These are phyloP conservation scores for Catunica adiposa DNA, from an alignment of 2,329 filamentous ascomycete species.

Conservation along the genomic window DNA sequence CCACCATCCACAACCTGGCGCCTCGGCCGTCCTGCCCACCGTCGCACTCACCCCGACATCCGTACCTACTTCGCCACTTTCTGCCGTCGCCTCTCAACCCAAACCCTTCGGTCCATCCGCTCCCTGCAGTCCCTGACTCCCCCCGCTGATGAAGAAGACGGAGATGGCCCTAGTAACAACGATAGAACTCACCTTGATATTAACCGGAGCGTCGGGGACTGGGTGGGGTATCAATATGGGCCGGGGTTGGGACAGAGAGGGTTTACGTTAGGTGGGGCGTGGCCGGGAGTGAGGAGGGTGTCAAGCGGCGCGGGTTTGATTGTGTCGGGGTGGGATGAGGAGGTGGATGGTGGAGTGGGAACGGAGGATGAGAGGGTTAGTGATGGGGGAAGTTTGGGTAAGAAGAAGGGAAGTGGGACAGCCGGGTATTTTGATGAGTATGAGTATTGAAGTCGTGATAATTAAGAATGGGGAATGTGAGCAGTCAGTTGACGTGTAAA, in stretches of 20 bases:
- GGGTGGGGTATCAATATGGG: constrained; percentile 2
- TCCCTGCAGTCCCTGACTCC: no score
- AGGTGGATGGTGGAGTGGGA: background rate
- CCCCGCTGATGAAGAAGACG: background rate
- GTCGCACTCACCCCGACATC: background rate
- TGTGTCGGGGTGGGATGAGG: background rate
- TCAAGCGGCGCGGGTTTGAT: constrained; percentile 1
- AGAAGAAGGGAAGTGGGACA: background rate
- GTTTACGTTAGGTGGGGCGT: background rate
- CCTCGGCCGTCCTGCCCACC: background rate
- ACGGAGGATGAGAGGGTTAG: constrained; percentile 2
- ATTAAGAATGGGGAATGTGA: background rate
- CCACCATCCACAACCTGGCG: background rate
- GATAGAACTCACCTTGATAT: no score
- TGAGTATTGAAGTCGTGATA: background rate
- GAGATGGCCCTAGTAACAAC: background rate
- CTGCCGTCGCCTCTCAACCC: background rate
- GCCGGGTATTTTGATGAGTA: background rate
- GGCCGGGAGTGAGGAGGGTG: background rate
- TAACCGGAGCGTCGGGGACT: background rate
- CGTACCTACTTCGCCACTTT: background rate
- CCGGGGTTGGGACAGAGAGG: constrained; percentile 2
- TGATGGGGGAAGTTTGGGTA: background rate
- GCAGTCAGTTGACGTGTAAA: no score
- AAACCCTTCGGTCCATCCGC: background rate